phyloP scores from a whole-genome alignment of 768 basidiomycete genomes.

The Megacollybia marginata region DNA sequence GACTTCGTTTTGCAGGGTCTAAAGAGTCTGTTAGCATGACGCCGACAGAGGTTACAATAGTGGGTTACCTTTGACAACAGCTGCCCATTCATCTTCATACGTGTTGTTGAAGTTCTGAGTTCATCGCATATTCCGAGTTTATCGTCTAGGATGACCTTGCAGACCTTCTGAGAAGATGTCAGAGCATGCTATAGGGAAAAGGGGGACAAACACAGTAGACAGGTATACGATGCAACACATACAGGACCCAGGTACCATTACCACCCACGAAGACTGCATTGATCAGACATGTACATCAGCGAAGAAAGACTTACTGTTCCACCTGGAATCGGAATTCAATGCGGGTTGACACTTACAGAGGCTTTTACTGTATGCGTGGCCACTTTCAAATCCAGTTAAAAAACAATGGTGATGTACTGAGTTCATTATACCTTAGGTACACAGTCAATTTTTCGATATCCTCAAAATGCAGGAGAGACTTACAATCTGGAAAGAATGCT shows the following conservation, averaged over 20 bases:
- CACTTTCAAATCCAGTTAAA: too few relatives aligned
- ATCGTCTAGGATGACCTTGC: slow-evolving; percentile 59
- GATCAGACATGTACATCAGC: slow-evolving; percentile 1
- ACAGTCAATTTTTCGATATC: neutral
- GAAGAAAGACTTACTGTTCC: slow-evolving; percentile 42
- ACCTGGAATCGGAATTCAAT: too few relatives aligned
- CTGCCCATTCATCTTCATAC: slow-evolving; percentile 66
- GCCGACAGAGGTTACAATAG: slow-evolving; percentile 10
- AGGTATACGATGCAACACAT: neutral
- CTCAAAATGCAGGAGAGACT: slow-evolving; percentile 1
- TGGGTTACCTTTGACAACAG: slow-evolving; percentile 38
- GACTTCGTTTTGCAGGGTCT: slow-evolving; percentile 39
- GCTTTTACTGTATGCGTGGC: too few relatives aligned
- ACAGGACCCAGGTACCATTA: slow-evolving; percentile 57
- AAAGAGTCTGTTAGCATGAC: neutral
- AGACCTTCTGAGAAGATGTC: slow-evolving; percentile 36
- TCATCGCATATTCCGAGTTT: slow-evolving; percentile 66
- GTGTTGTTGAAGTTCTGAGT: slow-evolving; percentile 51
- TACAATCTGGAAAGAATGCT: slow-evolving; percentile 39
- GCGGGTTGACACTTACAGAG: slow-evolving; percentile 28
- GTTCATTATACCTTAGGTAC: slow-evolving; percentile 40
- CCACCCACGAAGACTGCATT: slow-evolving; percentile 53
- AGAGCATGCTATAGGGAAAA: too few relatives aligned
- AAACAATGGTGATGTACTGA: slow-evolving; percentile 56
- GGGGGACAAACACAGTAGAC: too few relatives aligned